A percentile compares a stretch with the other conserved stretches of the same genome.
Evolutionary conservation across 345 rosid genomes (phyloP).

Genomic region (Eucalyptus erythrocorys): DNA sequence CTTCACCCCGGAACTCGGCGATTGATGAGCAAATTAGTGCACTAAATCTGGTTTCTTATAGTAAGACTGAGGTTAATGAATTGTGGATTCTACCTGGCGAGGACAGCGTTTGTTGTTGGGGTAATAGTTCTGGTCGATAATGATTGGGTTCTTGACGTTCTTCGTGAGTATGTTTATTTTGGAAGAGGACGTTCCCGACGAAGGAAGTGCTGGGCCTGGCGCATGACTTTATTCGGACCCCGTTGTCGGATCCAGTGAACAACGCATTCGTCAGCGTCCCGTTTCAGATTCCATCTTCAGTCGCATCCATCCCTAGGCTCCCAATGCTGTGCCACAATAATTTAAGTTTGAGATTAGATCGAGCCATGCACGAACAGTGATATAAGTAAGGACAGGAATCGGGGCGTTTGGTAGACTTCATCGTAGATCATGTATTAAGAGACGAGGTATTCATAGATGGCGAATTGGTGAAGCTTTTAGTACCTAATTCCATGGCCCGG

Average conservation of each 20-base stretch:
- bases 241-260: constrained; percentile 23
- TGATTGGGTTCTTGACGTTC: constrained; percentile 19
- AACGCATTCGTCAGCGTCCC: constrained; percentile 9
- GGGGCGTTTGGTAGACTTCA: background rate
- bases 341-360: background rate
- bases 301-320: constrained; percentile 10
- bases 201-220: constrained; percentile 14
- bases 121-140: constrained; percentile 33
- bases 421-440: background rate
- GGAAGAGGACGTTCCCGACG: constrained; percentile 14
- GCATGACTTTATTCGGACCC: constrained; percentile 42
- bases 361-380: background rate
- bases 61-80: background rate
- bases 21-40: background rate
- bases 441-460: background rate
- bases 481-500: constrained; percentile 50
- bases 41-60: background rate
- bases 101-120: constrained; percentile 21
- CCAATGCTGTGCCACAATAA: constrained; percentile 16
- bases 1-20: constrained; percentile 22
- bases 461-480: background rate
- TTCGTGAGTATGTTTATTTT: constrained; percentile 14
- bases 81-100: constrained; percentile 6
- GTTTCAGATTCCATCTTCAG: constrained; percentile 31
- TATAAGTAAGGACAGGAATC: background rate